Evolutionary conservation across 805 yeast genomes (phyloP), one percentile per base, ranked within the genome.

Genomic region (Candida oleophila): DNA sequence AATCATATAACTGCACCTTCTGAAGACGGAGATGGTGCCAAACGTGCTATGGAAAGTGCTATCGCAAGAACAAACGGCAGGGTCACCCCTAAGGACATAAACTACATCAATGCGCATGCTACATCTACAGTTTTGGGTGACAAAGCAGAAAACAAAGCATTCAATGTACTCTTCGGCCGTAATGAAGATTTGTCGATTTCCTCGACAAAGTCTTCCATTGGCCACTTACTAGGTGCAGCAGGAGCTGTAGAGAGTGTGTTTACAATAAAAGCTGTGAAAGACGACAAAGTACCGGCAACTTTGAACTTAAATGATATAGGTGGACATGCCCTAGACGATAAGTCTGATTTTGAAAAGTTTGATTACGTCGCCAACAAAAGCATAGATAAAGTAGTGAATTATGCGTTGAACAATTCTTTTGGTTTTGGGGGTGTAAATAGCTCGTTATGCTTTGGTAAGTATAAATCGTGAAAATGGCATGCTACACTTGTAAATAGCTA

Each of bases 371-470:
- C 80, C 1, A 68, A 78, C 30, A 51, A 57, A 11, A 72, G 86
- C 8, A 57, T 69, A 38, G 43, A 54, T 12, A 70, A 62, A 20
- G 55, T 62, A 2, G 60, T 87, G 3, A 57, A 76, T 2, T 74
- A 78, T 52, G 97, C 92, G 0, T 50, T 94, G 55, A 81, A 89
- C 41, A 94, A 94, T 59, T 89, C 97, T 55, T 92, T 95, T 68
- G 99, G 99, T 0, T 94, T 94, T 69, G 99, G 99, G 5, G 99
- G 99, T 7, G 89, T 95, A 3, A 94, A 94, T 64, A 85, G 95
- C 4, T 77, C 95, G 2, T 58, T 94, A 2, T 74, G 83, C 38
- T 78, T 84, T 44, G 51, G 57, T 1, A 62, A 57, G 42, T 62
- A 48, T 42, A 33, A 41, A 34, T n/a, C n/a, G n/a, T n/a, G n/a